Conservation (phyloP, 768 basidiomycete genomes). For the Russula compacta region DNA sequence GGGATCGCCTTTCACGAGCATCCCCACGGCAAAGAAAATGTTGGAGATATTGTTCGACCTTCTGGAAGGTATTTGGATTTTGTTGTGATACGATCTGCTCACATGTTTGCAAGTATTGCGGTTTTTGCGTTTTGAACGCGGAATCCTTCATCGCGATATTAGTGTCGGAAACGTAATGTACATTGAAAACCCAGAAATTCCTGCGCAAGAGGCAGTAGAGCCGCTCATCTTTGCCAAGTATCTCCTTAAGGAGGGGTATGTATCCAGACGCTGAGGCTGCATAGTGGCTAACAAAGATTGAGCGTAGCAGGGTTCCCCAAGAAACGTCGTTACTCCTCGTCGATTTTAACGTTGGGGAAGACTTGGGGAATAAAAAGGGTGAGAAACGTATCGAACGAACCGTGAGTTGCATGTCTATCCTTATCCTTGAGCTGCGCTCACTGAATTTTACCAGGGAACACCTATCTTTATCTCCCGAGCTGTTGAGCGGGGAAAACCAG, state of each 20-base stretch:
- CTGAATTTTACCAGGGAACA: background rate
- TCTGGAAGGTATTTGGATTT: constrained; percentile 5
- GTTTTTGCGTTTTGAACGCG: background rate
- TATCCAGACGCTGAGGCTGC: background rate
- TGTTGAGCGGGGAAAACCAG: background rate
- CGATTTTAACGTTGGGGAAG: background rate
- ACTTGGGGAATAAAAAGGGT: background rate
- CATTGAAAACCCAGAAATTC: background rate
- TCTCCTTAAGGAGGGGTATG: constrained; percentile 1
- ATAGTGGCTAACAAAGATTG: background rate
- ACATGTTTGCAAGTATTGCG: constrained; percentile 7
- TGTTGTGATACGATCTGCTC: background rate
- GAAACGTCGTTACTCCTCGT: background rate
- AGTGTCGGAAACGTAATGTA: background rate
- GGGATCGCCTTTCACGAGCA: background rate
- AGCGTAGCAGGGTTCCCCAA: background rate
- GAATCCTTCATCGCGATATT: background rate
- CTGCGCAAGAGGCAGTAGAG: background rate
- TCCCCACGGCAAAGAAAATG: background rate
- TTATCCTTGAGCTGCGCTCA: background rate
- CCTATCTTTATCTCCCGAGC: background rate
- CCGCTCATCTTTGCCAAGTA: background rate
- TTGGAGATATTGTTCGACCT: constrained; percentile 3
- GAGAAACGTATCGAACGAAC: background rate
- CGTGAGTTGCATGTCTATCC: background rate